Base-by-base conservation (phyloP, 2,329 filamentous ascomycete species). In the Fonsecaea pedrosoi region DNA sequence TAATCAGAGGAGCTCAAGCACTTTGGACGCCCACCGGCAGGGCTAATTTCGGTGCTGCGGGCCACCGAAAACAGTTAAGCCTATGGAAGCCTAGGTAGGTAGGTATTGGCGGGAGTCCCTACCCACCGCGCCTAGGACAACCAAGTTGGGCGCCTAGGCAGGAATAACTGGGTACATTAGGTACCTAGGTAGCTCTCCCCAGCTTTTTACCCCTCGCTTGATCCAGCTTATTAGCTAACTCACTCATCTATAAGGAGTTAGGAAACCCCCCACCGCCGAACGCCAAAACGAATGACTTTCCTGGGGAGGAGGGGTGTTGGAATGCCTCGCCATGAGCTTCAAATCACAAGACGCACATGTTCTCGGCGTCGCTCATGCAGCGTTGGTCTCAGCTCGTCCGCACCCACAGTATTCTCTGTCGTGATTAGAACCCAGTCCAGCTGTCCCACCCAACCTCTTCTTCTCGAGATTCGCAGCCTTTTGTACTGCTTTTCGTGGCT, bases 301-400 rank as follows among this genome's bases (percentile, higher is more conserved):
- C 45, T 18, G 45, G 40, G 45, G 45, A 50, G 13, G 45, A 50
- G 45, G 45, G 25, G 57, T 37, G 40, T 50, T 57, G 62, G 54
- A 25, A 42, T 60, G 42, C 38, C n/a, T 48, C 21, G 18, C 21
- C 32, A n/a, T 42, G 45, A 45, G 48, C 35, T 65, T 34, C 59
- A 54, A 21, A 57, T 50, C 63, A 65, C 54, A 65, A 53, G 60
- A 62, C 60, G 60, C 60, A 65, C 62, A 65, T 65, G 60, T 55
- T 34, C 40, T 61, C 45, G 50, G 54, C 60, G 30, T 38, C 18
- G 35, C 42, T 34, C 9, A 54, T 25, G 32, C 30, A 35, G 21
- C 21, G 35, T 37, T 56, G 21, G 18, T 21, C 50, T 62, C 48
- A 40, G 3, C 25, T n/a, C 13, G 54, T 38, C 45, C 25, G 34